These are phyloP conservation scores for Orbilia ellipsospora DNA, from an alignment of 2,329 filamentous ascomycete genomes.

Conservation along the genomic window DNA sequence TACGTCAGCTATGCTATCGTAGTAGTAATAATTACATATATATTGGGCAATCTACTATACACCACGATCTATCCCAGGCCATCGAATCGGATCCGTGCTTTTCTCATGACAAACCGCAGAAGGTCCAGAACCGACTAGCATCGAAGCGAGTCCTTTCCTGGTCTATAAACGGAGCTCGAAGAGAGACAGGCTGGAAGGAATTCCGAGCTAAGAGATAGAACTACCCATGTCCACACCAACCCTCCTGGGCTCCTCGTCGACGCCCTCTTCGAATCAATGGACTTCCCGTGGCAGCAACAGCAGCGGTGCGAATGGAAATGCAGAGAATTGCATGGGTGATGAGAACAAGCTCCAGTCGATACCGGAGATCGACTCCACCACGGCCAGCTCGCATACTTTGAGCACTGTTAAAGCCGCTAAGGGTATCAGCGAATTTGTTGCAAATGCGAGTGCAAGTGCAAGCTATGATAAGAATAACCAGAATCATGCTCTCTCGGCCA, in stretches of 20 bases:
- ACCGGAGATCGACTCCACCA: slow-evolving; percentile 45
- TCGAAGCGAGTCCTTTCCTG: background rate
- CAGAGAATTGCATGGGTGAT: slow-evolving; percentile 18
- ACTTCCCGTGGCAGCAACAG: slow-evolving; percentile 32
- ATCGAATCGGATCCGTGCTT: slow-evolving; percentile 5
- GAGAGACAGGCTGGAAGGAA: background rate
- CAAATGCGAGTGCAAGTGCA: no score
- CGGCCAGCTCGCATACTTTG: slow-evolving; percentile 1
- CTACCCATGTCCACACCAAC: slow-evolving; percentile 20
- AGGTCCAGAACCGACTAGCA: background rate
- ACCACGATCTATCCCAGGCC: background rate
- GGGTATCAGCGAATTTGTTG: background rate
- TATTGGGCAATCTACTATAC: background rate
- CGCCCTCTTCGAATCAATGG: slow-evolving; percentile 21
- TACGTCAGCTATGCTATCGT: background rate
- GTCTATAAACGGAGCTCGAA: no score
- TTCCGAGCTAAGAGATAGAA: background rate
- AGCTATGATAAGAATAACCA: background rate
- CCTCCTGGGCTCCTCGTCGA: slow-evolving; percentile 2
- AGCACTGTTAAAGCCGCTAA: background rate
- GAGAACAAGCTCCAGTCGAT: slow-evolving; percentile 47
- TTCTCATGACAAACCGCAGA: slow-evolving; percentile 18
- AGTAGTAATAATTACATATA: background rate
- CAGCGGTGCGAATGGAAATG: slow-evolving; percentile 7
- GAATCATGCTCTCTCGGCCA: background rate